Base-by-base conservation (phyloP, 2,329 filamentous ascomycete genomes). In the Penicillium sp. region DNA sequence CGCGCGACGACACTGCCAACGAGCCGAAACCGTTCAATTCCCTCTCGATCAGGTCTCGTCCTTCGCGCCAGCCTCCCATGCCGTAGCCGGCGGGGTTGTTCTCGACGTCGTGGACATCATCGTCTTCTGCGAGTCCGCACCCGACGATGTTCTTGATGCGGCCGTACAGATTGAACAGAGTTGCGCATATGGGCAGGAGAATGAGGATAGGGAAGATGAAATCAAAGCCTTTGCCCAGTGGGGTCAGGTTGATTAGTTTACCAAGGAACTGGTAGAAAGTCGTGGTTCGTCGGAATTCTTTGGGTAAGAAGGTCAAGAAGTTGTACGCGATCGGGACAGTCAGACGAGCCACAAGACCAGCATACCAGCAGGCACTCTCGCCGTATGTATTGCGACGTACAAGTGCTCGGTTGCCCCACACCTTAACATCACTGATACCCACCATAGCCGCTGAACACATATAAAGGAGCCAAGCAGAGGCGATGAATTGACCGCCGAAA, bases 351-450 rank as follows among this genome's bases (percentile, higher is more conserved):
- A 97, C 90, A 71, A 97, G 91, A 55, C 91, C 87, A 1, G 91
- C 89, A 70, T 97, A 99, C 92, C 95, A 99, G 63, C 93, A 95
- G 0, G 94, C 94, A 47, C 88, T 91, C 71, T 97, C 94, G 57
- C 91, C 87, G 55, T 95, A 93, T 0, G 94, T 99, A 69, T 96
- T 94, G 54, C 94, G 87, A 55, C 85, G 86, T 44, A 97, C 93
- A 5, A 99, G 81, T 0, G 94, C 93, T 32, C 94, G 86, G 46
- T 95, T 94, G 53, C 94, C 90, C 94, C 94, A 99, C n/a, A 97
- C 92, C 68, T 94, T 95, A 65, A 96, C 91, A 69, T 96, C 91
- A 13, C 88, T 91, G 67, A 99, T 87, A 7, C 92, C 92, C 54
- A 86, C 89, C 47, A 97, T 83, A 5, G 94, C 91, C 44, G 92